Evolutionary conservation across 352 stramenopile genomes (phyloP), one percentile per base, ranked within the genome.

Genomic region (Aphanomyces invadans): DNA sequence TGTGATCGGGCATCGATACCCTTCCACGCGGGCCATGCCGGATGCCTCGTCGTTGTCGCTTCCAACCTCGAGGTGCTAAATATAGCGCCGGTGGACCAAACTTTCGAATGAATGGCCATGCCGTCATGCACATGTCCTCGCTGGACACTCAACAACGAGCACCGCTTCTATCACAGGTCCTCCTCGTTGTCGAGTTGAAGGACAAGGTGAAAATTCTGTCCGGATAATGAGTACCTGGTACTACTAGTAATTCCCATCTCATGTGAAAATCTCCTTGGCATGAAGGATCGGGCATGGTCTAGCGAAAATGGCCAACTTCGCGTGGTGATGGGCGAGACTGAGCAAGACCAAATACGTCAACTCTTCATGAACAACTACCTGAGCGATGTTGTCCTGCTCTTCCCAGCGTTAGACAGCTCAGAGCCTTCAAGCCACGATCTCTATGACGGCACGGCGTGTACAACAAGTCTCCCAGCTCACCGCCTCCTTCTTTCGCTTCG

Each of bases 301-400:
- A 25, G 12, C 5, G 44, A 52, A 26, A 52, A 52, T 52, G 44
- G 12, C 44, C 44, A 52, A 7, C 9, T n/a, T 9, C 44, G 23
- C 12, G 9, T 15, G 36, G 36, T 57, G 15, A 15, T 57, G 12
- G 26, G 23, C 23, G 49, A 51, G 5, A 19, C 46, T 28, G 60
- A 67, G 36, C 28, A 59, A 28, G 60, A 67, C 42, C 39, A 67
- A 3, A 67, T 67, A n/a, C 60, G 60, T 23, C 21, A 33, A 15
- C 71, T 94, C 28, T 94, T 80, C 66, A 81, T 73, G 0, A 90
- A 77, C 71, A 81, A 79, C 66, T 76, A 90, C 62, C 62, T 92
- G 23, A 94, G 85, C 60, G 85, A 94, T 57, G 81, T 90, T 28
- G 57, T 90, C 23, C 90, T 94, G 53, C 65, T 90, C 28, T 91